These are phyloP conservation scores for Argentina anserina DNA, from an alignment of 306 rosid species.

Conservation along the genomic window DNA sequence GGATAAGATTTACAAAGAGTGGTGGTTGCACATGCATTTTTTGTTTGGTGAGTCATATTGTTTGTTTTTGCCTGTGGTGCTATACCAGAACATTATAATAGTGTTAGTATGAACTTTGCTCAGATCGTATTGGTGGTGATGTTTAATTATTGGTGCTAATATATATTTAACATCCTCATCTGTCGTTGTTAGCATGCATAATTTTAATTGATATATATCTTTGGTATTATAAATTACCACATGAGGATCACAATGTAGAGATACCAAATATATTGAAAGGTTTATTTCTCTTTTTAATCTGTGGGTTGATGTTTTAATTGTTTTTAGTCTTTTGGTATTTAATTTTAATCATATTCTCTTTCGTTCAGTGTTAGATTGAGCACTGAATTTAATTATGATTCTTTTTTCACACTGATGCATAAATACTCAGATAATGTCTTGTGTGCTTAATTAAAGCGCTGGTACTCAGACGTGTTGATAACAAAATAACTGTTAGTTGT, in stretches of 20 bases:
- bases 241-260: constrained; percentile 7
- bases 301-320: not conserved
- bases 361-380: not conserved
- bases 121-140: constrained; percentile 2
- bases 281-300: not conserved
- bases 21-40: constrained; percentile 10
- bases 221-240: too few relatives aligned
- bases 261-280: not conserved
- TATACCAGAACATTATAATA: not conserved
- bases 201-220: not conserved
- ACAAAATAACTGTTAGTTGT: too few relatives aligned
- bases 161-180: constrained; percentile 5
- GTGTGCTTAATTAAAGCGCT: too few relatives aligned
- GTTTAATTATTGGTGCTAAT: not conserved
- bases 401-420: too few relatives aligned
- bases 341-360: not conserved
- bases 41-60: not conserved
- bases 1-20: not conserved
- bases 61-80: not conserved
- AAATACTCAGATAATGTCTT: too few relatives aligned
- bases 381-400: not conserved
- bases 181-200: not conserved
- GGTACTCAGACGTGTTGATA: too few relatives aligned
- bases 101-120: not conserved
- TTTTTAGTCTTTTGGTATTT: not conserved